These are phyloP conservation scores for Beauveria varroae DNA, from an alignment of 2,329 filamentous ascomycete species.

Conservation along the genomic window DNA sequence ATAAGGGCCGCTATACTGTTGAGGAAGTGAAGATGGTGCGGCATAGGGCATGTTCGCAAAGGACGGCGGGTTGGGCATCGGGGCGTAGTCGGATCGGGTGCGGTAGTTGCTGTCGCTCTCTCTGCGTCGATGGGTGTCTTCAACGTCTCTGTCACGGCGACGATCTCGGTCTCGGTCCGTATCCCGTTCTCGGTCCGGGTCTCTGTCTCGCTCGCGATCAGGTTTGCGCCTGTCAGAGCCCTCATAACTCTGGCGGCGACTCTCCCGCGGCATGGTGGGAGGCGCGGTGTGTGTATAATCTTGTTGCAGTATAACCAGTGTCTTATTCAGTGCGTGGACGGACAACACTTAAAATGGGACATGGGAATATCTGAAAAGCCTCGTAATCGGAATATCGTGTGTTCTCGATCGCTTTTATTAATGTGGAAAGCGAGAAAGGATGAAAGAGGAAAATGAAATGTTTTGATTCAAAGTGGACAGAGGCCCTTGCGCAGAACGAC, in stretches of 20 bases:
- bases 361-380: neutral
- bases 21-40: constrained; percentile 1
- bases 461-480: constrained; percentile 7
- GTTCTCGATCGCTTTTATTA: neutral
- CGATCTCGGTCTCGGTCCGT: neutral
- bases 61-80: constrained; percentile 10
- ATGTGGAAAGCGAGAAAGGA: neutral
- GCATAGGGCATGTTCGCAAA: constrained; percentile 1
- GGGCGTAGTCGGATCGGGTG: neutral
- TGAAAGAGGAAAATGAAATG: neutral
- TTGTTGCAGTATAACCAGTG: neutral
- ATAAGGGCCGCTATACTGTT: neutral
- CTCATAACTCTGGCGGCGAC: constrained; percentile 49
- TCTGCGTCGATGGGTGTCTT: neutral
- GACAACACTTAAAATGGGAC: neutral
- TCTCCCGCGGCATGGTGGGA: constrained; percentile 44
- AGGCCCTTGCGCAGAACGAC: constrained; percentile 2
- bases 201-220: constrained; percentile 23
- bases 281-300: neutral
- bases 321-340: neutral
- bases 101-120: constrained; percentile 2
- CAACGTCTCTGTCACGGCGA: neutral
- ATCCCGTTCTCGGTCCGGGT: constrained; percentile 7
- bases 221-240: constrained; percentile 42
- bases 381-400: neutral